Base-by-base conservation (phyloP, 2,329 filamentous ascomycete genomes). In the Cercospora nicotianae region DNA sequence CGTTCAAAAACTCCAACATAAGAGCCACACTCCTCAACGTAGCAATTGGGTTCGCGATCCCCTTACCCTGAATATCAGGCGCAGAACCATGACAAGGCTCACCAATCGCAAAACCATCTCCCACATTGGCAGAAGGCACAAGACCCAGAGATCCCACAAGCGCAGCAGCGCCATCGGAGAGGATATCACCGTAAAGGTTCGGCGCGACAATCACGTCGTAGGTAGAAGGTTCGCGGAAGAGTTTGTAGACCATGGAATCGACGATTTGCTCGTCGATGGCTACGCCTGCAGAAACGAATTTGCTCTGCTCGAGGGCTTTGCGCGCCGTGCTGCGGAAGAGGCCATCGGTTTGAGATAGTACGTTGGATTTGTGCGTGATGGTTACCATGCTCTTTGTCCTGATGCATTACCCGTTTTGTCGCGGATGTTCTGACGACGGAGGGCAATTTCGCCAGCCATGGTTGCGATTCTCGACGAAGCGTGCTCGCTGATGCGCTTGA, bases 231-330 rank as follows among this genome's bases (percentile, higher is more conserved):
- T 98, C 93, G 70, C 94, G 92, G 89, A 98, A 98, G 66, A 99
- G 91, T 86, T 98, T 98, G 88, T 98, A 98, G 67, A 98, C 93
- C 95, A 99, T 99, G 70, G 91, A 94, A 83, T 99, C 95, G 71
- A 99, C 94, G 75, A 99, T 99, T 84, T 99, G 95, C 86, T 98
- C 95, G 82, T 98, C 95, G 30, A 78, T 75, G 10, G 68, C 69
- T 64, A 97, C 85, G 51, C 83, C 82, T 64, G 96, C 83, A 61
- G 80, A 81, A 69, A 82, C 81, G 83, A 92, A 97, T 72, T 83
- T 85, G 12, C 86, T 74, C 62, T 85, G 84, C 30, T 88, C 85
- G 8, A 98, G 89, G 3, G 92, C 92, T 31, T 85, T 85, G 73
- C 91, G 89, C 16, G 92, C 88, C 4, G 91, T 91, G 74, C 90